Conservation (phyloP, 2,329 filamentous ascomycete species). For the Dactylellina sp. region DNA sequence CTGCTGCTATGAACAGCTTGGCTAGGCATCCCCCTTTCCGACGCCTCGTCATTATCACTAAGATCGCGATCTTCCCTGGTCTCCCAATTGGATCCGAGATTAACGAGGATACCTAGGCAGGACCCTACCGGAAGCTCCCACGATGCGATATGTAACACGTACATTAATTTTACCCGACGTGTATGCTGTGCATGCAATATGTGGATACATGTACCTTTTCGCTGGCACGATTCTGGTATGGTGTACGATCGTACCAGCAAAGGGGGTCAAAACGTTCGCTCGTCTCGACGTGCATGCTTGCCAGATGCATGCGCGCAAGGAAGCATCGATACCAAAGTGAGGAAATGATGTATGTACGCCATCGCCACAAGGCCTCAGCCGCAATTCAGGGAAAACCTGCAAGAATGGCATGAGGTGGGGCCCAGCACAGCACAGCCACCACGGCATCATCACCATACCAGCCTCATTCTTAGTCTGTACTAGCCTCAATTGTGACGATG, state of each 20-base stretch:
- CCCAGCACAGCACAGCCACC: conserved; percentile 53
- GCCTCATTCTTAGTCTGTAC: conserved; percentile 32
- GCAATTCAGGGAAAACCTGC: conserved; percentile 24
- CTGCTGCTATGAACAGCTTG: conserved; percentile 9
- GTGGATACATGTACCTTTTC: not conserved
- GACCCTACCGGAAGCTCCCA: conserved; percentile 18
- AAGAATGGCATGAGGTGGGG: conserved; percentile 47
- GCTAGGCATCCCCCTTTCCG: conserved; percentile 40
- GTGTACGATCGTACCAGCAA: not conserved
- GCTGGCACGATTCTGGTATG: not conserved
- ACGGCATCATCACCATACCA: conserved; percentile 32
- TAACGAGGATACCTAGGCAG: conserved; percentile 35
- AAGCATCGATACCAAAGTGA: too few relatives aligned
- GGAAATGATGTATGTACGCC: conserved; percentile 30
- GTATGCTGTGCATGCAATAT: not conserved
- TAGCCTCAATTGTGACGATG: conserved; percentile 54
- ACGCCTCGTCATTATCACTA: conserved; percentile 14
- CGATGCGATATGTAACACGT: conserved; percentile 31
- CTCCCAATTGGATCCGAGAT: conserved; percentile 31
- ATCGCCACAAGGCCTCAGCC: conserved; percentile 56
- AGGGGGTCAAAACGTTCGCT: conserved; percentile 33
- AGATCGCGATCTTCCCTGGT: conserved; percentile 50
- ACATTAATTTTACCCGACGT: not conserved
- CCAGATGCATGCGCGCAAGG: conserved; percentile 31
- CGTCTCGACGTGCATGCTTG: conserved; percentile 28